Base-by-base conservation (phyloP, 2,329 filamentous ascomycete species). In the Alternaria sp. region DNA sequence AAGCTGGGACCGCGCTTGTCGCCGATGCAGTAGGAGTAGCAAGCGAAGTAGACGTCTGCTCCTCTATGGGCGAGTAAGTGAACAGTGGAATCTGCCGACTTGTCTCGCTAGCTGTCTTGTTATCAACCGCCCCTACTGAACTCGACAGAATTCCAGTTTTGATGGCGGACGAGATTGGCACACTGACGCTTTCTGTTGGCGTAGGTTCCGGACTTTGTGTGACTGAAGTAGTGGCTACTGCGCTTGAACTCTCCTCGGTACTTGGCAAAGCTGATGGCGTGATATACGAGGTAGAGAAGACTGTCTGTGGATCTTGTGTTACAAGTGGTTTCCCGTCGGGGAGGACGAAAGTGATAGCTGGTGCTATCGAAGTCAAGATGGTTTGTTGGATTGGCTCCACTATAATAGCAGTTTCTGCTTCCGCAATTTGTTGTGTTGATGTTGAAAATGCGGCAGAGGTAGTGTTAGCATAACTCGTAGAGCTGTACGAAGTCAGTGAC, bases 331-430 rank as follows among this genome's bases (percentile, higher is more conserved):
- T 59, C 14, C 76, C 75, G 34, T 74, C 62, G 0, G 72, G 72
- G 45, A 76, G 61, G 12, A 71, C 57, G 48, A 79, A 79, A 3
- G 75, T 79, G 41, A 78, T 69, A 16, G 68, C 74, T 18, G 75
- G 57, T 59, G 65, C 57, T 43, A 70, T 69, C 5, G 61, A 59
- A 12, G 71, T 74, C 49, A 74, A 68, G 28, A 78, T 57, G 1
- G 74, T 73, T 4, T 58, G 69, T 36, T 72, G 65, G 3, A 79
- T 69, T 2, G 78, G 78, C 28, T 75, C 67, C 32, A 79, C 70
- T 9, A 77, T 61, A 7, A 79, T 59, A 55, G 73, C 75, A 48
- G 76, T 75, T 28, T 78, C 71, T 41, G 70, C 74, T 32, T 76
- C 65, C 25, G 69, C 71, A 51, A 18, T 9, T 12, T 41, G 22